Conservation (phyloP, 768 basidiomycete species). For the Pisolithus microcarpus region DNA sequence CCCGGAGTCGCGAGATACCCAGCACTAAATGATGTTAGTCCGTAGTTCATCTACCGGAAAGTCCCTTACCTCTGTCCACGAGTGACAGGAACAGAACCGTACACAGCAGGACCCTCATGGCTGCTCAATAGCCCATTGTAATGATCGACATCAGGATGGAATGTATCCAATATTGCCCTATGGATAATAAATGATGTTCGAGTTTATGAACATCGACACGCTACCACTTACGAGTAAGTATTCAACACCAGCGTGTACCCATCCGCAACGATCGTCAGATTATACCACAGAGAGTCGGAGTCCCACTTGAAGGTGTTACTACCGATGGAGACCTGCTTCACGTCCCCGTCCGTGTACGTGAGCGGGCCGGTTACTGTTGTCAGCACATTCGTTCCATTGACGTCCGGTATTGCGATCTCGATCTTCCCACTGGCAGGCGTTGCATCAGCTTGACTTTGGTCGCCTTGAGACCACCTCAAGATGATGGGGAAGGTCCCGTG, state of each 20-base stretch:
- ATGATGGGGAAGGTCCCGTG: constrained; percentile 8
- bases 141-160: constrained; percentile 10
- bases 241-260: constrained; percentile 7
- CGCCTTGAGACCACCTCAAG: constrained; percentile 11
- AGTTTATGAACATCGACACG: too few species aligned
- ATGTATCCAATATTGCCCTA: constrained; percentile 7
- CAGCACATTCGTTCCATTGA: constrained; percentile 8
- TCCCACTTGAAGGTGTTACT: constrained; percentile 10
- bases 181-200: neutral
- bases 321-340: constrained; percentile 8
- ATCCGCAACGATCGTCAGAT: constrained; percentile 4
- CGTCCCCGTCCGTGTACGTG: neutral
- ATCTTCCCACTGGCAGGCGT: constrained; percentile 1
- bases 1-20: constrained; percentile 6
- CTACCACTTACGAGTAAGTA: constrained; percentile 9
- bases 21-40: neutral
- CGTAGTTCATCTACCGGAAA: neutral
- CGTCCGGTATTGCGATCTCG: constrained; percentile 3
- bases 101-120: constrained; percentile 2
- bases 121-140: constrained; percentile 9
- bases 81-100: constrained; percentile 8
- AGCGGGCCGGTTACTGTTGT: neutral
- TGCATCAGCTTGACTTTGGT: constrained; percentile 3
- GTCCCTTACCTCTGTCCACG: constrained; percentile 10
- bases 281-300: constrained; percentile 8